phyloP scores from a whole-genome alignment of 768 basidiomycete species.

The Calvatia gigantea region DNA sequence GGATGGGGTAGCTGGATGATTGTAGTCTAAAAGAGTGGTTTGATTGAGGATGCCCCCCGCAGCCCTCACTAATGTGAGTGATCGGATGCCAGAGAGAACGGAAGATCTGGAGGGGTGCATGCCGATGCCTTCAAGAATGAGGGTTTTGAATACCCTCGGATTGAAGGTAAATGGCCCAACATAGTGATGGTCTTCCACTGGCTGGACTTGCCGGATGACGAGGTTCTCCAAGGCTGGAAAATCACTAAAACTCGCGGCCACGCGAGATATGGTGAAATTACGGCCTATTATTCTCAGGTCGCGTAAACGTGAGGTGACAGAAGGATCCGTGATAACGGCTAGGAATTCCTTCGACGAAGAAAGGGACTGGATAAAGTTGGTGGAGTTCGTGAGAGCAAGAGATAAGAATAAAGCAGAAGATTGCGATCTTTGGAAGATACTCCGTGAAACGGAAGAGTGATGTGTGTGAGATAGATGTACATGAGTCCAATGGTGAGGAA shows the following conservation, averaged over 20 bases:
- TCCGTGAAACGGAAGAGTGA: background rate
- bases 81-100: background rate
- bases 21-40: background rate
- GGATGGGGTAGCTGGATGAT: background rate
- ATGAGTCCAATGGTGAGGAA: constrained; percentile 6
- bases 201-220: constrained; percentile 1
- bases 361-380: background rate
- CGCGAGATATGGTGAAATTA: background rate
- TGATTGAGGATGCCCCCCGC: constrained; percentile 6
- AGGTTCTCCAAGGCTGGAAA: constrained; percentile 7
- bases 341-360: background rate
- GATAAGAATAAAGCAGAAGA: background rate
- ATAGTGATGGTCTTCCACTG: background rate
- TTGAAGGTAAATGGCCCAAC: constrained; percentile 5
- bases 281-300: background rate
- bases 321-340: background rate
- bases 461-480: constrained; percentile 4
- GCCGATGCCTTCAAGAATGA: constrained; percentile 3
- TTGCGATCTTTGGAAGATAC: background rate
- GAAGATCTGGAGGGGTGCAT: background rate
- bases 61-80: background rate
- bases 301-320: constrained; percentile 1
- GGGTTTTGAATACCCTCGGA: background rate
- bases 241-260: background rate
- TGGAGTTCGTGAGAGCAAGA: background rate